Percentiles rank a stretch among this genome's conserved stretches.
Evolutionary conservation across 345 rosid species (phyloP).

Genomic region (Gossypium australe): DNA sequence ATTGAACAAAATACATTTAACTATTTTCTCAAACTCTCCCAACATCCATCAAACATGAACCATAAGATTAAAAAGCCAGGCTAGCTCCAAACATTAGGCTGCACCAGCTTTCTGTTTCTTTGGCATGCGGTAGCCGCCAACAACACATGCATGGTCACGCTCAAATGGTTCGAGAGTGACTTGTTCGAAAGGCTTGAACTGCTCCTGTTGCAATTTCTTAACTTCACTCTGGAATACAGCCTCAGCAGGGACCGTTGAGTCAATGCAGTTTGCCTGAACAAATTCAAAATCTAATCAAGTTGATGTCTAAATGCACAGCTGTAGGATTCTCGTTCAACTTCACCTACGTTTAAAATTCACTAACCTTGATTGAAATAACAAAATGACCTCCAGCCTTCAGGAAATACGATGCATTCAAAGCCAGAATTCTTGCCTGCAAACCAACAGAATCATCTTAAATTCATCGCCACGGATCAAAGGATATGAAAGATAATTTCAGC

Average conservation of each 20-base stretch:
- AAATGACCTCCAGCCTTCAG: constrained; percentile 94
- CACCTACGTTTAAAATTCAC: not conserved
- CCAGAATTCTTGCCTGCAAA: constrained; percentile 90
- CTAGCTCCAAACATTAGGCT: not conserved
- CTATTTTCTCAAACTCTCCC: no score
- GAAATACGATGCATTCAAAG: constrained; percentile 76
- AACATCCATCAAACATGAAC: no score
- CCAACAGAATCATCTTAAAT: no score
- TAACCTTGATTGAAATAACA: constrained; percentile 95
- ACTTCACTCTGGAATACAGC: constrained; percentile 80
- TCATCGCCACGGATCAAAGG: not conserved
- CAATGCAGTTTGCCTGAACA: constrained; percentile 83
- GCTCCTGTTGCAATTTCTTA: constrained; percentile 73
- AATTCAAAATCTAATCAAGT: not conserved
- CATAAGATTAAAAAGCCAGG: no score
- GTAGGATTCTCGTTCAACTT: no score
- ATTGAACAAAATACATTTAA: no score
- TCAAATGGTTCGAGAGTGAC: constrained; percentile 94
- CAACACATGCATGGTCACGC: constrained; percentile 95
- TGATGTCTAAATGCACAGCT: not conserved
- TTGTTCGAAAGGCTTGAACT: constrained; percentile 84
- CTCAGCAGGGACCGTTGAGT: constrained; percentile 84
- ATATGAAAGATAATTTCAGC: not conserved
- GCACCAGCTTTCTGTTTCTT: constrained; percentile 58
- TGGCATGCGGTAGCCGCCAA: constrained; percentile 79